Evolutionary conservation across 2,329 filamentous ascomycete species (phyloP), one percentile per base, ranked within the genome.

Genomic region (Furcasterigmium furcatum): DNA sequence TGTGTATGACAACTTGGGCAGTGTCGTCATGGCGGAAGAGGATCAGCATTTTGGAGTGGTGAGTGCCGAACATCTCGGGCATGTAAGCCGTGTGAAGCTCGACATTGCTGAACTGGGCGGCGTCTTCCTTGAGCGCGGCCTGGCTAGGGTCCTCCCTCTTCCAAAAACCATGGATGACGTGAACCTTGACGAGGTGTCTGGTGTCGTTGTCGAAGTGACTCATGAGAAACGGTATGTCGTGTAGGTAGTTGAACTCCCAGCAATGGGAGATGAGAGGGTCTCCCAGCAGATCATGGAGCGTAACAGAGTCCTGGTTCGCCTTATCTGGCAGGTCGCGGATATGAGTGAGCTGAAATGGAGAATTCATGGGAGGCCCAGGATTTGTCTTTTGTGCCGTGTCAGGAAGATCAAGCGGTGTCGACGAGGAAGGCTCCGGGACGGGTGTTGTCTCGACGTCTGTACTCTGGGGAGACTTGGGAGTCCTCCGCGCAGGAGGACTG

Each of bases 31-130:
- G 83, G 5, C 87, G 79, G 50, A 95, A 73, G 4, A 95, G 65
- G n/a, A 95, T 71, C 64, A 95, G 79, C 87, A 95, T 94, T 65
- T 95, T 94, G 12, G 87, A 75, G 55, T 85, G 90, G 63, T 96
- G 91, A 0, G 90, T 96, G 3, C 91, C 91, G 58, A 91, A 95
- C 52, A 84, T 80, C 59, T 92, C 87, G 0, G 89, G 87, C 77
- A 95, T 86, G 48, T 83, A 89, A 0, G 90, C 89, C 14, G 78
- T 72, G 49, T 91, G 82, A 1, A 91, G 73, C 19, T 80, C 72
- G 19, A 94, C 77, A 59, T 94, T 92, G 3, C 72, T 59, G 57
- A 85, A 82, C 13, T 72, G 71, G 13, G 72, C 61, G 41, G 84
- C 84, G 55, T 79, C 72, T 59, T 82, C 72, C 84, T 82, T 73